A percentile compares a stretch with the other conserved stretches of the same genome.
These are phyloP conservation scores for Elsinoe ampelina DNA, from an alignment of 2,329 filamentous ascomycete species.

Conservation along the genomic window DNA sequence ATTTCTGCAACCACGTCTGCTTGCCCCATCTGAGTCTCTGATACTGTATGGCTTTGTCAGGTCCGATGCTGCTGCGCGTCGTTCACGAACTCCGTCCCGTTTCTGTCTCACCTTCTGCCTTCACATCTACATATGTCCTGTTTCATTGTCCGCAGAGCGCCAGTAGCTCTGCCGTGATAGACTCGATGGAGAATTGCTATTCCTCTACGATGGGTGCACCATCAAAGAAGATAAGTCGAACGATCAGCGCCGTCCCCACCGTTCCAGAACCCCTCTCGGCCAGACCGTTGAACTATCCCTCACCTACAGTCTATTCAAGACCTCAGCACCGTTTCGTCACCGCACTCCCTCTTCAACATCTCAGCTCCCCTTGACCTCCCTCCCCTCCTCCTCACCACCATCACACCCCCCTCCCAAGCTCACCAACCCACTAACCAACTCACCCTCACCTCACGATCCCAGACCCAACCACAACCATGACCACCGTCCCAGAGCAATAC, in stretches of 20 bases:
- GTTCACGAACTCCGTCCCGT: no score
- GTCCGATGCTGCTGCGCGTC: no score
- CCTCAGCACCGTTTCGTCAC: slow-evolving; percentile 2
- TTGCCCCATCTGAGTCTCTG: no score
- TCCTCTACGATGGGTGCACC: neutral
- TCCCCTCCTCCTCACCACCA: no score
- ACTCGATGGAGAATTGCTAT: neutral
- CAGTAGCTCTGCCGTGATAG: no score
- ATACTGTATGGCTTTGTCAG: no score
- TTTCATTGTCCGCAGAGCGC: no score
- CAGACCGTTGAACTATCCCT: slow-evolving; percentile 1
- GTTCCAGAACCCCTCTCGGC: neutral
- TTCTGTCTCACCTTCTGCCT: no score
- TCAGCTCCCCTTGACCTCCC: neutral
- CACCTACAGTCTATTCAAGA: neutral
- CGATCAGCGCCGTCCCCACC: neutral
- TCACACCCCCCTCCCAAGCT: no score
- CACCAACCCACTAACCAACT: neutral
- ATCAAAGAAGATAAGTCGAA: neutral
- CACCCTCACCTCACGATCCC: neutral
- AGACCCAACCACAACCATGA: neutral
- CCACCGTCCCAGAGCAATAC: slow-evolving; percentile 14
- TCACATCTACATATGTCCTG: neutral
- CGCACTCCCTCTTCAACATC: neutral
- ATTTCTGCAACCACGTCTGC: no score